phyloP scores from a whole-genome alignment of 495 filamentous ascomycete species.

The Talaromyces proteolyticus region DNA sequence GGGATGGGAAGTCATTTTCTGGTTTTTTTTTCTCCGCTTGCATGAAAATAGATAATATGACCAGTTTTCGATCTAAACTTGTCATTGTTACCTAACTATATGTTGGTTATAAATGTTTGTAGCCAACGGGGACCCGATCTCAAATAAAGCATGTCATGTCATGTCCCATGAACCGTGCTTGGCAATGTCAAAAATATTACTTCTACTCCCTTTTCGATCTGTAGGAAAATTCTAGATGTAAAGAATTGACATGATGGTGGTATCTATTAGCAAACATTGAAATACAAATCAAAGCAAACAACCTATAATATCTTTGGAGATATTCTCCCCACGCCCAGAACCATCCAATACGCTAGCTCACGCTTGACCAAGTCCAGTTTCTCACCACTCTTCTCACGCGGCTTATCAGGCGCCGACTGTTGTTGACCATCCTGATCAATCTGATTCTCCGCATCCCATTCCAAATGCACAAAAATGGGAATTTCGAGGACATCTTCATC shows the following conservation, averaged over 20 bases:
- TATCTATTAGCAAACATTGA: too few relatives aligned
- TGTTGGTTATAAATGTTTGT: background rate
- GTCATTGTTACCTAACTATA: constrained; percentile 8
- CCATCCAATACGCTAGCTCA: constrained; percentile 93
- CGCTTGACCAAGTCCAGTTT: constrained; percentile 46
- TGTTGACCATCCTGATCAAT: constrained; percentile 51
- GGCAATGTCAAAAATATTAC: background rate
- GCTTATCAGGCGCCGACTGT: constrained; percentile 39
- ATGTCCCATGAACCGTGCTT: background rate
- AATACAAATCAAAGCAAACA: too few relatives aligned
- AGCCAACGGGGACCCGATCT: background rate
- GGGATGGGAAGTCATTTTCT: background rate
- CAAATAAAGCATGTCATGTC: background rate
- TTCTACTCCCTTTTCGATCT: background rate
- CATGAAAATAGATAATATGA: background rate
- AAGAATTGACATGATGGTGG: too few relatives aligned
- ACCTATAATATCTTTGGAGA: constrained; percentile 1
- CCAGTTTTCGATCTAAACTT: too few relatives aligned
- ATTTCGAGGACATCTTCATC: constrained; percentile 93
- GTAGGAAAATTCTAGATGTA: too few relatives aligned
- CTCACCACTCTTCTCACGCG: constrained; percentile 25
- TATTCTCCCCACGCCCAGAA: constrained; percentile 81
- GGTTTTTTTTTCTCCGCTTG: background rate
- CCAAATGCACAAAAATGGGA: constrained; percentile 84
- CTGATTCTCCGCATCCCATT: constrained; percentile 80